Evolutionary conservation across 305 asterid species (phyloP), one percentile per base, ranked within the genome.

Genomic region (Coffea humblotiana): DNA sequence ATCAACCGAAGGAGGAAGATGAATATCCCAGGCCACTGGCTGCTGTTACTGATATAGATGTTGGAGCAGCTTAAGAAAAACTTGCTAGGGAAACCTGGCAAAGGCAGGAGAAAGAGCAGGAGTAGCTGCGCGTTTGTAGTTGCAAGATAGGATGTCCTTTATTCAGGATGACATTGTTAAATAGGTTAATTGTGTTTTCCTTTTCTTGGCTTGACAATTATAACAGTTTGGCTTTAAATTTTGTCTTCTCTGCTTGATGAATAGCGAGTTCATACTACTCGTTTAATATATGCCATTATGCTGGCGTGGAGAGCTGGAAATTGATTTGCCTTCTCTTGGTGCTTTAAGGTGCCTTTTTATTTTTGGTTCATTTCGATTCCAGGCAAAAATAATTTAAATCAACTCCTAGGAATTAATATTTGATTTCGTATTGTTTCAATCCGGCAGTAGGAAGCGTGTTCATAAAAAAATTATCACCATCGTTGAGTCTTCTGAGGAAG

Each of bases 1-100:
- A 88, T 56, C 91, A 88, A 19, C 93, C 92, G 0, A 91, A 91
- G 82, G 89, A 81, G 63, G 95, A 88, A 81, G 93, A 87, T 70
- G 93, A 85, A 71, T 63, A 76, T 56, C 52, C 8, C 37, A 72
- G 80, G 47, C 85, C 80, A 23, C 6, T 8, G 6, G 47, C 51
- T 1, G 27, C 78, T 11, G 78, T 77, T 25, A n/a, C 84, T 9
- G 84, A 77, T 8, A 73, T 82, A 7, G 81, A 82, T 3, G 71
- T 77, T 37, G 70, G 64, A 37, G 84, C 79, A 15, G 71, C 23
- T 63, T 60, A 45, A 63, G 9, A 47, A 37, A 37, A 4, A 19
- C 61, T 63, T n/a, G 37, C 19, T 9, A 71, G 21, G 29, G 75
- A 45, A 45, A 25, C 56, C 29, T n/a, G 37, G 54, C 27, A 8